These are phyloP conservation scores for Moesziomyces sp. DNA, from an alignment of 1,284 basidiomycete genomes.

Conservation along the genomic window DNA sequence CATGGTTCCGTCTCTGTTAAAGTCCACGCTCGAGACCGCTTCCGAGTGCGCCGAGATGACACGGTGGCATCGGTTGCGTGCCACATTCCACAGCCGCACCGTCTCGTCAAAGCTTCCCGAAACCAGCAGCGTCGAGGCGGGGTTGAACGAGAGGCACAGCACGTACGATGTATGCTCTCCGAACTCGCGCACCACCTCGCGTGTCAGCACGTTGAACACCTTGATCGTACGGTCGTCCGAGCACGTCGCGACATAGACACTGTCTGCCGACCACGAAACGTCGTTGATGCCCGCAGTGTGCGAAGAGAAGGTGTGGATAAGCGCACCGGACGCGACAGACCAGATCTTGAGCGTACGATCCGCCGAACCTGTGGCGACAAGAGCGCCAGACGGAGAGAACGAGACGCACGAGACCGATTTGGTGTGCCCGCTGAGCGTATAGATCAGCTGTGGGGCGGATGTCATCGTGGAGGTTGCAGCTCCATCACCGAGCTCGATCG, in stretches of 20 bases:
- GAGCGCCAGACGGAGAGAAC: slow-evolving; percentile 70
- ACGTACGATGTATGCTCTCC: slow-evolving; percentile 91
- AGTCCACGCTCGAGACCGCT: slow-evolving; percentile 90
- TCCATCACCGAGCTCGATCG: slow-evolving; percentile 7
- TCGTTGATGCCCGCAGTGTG: slow-evolving; percentile 57
- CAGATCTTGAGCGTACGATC: slow-evolving; percentile 68
- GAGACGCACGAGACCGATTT: slow-evolving; percentile 69
- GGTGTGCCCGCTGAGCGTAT: slow-evolving; percentile 69
- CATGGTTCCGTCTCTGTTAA: slow-evolving; percentile 92
- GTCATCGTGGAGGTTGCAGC: background rate
- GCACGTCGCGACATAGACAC: slow-evolving; percentile 53
- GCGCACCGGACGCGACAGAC: slow-evolving; percentile 39
- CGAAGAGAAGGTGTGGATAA: slow-evolving; percentile 38
- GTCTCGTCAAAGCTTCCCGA: slow-evolving; percentile 95
- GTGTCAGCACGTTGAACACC: slow-evolving; percentile 48
- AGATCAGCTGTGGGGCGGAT: slow-evolving; percentile 43
- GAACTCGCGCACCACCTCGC: slow-evolving; percentile 66
- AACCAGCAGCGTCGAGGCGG: slow-evolving; percentile 85
- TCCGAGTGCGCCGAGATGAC: slow-evolving; percentile 88
- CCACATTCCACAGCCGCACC: slow-evolving; percentile 94
- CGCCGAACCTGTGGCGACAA: slow-evolving; percentile 66
- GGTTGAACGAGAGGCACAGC: slow-evolving; percentile 90
- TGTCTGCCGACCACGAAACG: slow-evolving; percentile 58
- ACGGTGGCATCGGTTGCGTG: slow-evolving; percentile 70
- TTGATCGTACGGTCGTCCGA: slow-evolving; percentile 58